phyloP scores from a whole-genome alignment of 768 basidiomycete species.

The Leccinum longicurvipes region DNA sequence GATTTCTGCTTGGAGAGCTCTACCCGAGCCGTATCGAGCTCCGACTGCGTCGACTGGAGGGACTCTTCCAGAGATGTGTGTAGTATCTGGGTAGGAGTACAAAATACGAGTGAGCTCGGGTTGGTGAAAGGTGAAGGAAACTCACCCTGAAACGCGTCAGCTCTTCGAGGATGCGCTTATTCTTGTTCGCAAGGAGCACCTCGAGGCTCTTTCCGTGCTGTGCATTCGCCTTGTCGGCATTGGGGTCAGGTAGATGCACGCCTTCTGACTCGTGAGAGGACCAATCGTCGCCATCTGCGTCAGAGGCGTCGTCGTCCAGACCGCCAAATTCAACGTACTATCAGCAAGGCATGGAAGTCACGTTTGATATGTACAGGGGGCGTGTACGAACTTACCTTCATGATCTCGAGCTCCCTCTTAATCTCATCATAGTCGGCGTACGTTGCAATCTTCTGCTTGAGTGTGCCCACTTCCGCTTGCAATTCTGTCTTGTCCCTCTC shows the following conservation, averaged over 20 bases:
- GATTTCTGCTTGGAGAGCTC: conserved; percentile 76
- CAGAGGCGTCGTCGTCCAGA: conserved; percentile 55
- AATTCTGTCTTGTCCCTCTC: conserved; percentile 30
- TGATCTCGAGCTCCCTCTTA: conserved; percentile 95
- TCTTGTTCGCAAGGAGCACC: conserved; percentile 87
- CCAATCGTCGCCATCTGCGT: conserved; percentile 55
- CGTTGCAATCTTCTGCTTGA: conserved; percentile 66
- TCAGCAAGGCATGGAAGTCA: background rate
- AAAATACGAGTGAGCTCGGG: background rate
- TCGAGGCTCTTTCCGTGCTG: conserved; percentile 84
- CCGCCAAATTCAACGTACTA: conserved; percentile 97
- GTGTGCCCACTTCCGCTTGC: conserved; percentile 62
- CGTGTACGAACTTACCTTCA: conserved; percentile 66
- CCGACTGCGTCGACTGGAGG: conserved; percentile 52
- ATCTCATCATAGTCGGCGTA: conserved; percentile 93
- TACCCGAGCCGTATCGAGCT: conserved; percentile 52
- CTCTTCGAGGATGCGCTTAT: conserved; percentile 89
- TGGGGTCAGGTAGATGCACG: conserved; percentile 81
- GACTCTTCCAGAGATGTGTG: conserved; percentile 78
- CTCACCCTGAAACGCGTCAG: conserved; percentile 84
- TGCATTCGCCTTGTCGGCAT: conserved; percentile 76
- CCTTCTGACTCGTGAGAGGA: conserved; percentile 44
- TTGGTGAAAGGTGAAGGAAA: too few species aligned
- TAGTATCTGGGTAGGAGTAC: conserved; percentile 53
- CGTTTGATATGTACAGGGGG: background rate